A percentile compares a stretch with the other conserved stretches of the same genome.
Conservation (phyloP, 2,329 filamentous ascomycete genomes). For the Aspergillus puulaauensis region DNA sequence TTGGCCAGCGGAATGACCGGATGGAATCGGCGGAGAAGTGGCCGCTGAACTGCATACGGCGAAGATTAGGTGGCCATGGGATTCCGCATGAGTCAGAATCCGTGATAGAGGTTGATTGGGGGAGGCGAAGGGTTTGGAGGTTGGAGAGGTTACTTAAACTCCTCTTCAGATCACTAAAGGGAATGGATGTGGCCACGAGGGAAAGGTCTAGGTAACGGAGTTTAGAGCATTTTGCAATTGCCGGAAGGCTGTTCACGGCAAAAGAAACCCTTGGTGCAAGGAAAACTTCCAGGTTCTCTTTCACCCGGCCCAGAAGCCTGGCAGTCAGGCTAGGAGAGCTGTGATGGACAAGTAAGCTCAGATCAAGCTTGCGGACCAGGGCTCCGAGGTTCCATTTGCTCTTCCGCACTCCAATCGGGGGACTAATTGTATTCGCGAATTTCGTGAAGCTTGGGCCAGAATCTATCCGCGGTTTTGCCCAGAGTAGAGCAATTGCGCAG, state of each 20-base stretch:
- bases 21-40: slow-evolving; percentile 25
- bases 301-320: slow-evolving; percentile 55
- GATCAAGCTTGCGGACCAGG: slow-evolving; percentile 54
- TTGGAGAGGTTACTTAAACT: slow-evolving; percentile 48
- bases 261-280: slow-evolving; percentile 59
- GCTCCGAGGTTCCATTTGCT: slow-evolving; percentile 47
- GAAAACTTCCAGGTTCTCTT: slow-evolving; percentile 53
- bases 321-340: slow-evolving; percentile 59
- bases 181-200: slow-evolving; percentile 52
- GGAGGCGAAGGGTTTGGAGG: slow-evolving; percentile 49
- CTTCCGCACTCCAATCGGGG: slow-evolving; percentile 46
- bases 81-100: slow-evolving; percentile 9
- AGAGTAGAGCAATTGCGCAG: slow-evolving; percentile 52
- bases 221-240: slow-evolving; percentile 55
- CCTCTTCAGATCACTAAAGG: slow-evolving; percentile 50
- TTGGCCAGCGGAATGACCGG: slow-evolving; percentile 28
- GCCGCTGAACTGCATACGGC: slow-evolving; percentile 21
- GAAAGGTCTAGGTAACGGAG: slow-evolving; percentile 54
- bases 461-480: slow-evolving; percentile 52
- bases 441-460: slow-evolving; percentile 51
- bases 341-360: slow-evolving; percentile 58
- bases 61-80: slow-evolving; percentile 29
- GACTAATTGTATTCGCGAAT: slow-evolving; percentile 57
- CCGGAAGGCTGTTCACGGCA: slow-evolving; percentile 57
- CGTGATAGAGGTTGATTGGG: slow-evolving; percentile 28